Conservation (phyloP, 345 rosid species). For the Gossypium stocksii region DNA sequence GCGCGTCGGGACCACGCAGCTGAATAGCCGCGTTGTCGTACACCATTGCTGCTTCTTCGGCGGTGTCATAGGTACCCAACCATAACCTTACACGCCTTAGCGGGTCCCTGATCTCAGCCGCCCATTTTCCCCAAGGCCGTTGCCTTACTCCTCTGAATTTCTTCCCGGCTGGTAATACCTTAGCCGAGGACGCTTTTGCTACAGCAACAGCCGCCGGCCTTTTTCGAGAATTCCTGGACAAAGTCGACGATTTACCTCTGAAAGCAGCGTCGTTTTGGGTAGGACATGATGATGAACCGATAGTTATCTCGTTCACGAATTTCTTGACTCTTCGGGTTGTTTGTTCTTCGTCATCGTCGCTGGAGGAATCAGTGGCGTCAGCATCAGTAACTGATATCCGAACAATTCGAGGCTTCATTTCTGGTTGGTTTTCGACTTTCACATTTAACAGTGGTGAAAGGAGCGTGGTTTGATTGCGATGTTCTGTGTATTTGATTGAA, state of each 20-base stretch:
- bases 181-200: conserved; percentile 7
- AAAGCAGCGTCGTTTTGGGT: not conserved
- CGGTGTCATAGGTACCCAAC: conserved; percentile 1
- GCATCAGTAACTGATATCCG: conserved; percentile 25
- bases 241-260: conserved; percentile 6
- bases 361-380: conserved; percentile 37
- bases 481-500: not conserved
- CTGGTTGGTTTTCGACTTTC: not conserved
- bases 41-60: conserved; percentile 7
- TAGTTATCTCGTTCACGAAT: conserved; percentile 59
- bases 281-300: conserved; percentile 30
- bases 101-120: conserved; percentile 98
- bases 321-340: conserved; percentile 35
- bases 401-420: conserved; percentile 40
- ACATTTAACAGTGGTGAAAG: conserved; percentile 9
- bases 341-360: conserved; percentile 59
- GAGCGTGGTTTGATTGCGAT: conserved; percentile 28
- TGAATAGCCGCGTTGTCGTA: conserved; percentile 8
- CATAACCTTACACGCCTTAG: conserved; percentile 64
- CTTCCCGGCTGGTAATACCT: conserved; percentile 28
- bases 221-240: conserved; percentile 11
- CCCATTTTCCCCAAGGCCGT: conserved; percentile 53
- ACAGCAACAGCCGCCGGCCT: conserved; percentile 3
- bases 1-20: conserved; percentile 80
- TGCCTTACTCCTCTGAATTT: conserved; percentile 68